Conservation (phyloP, 2,329 filamentous ascomycete species). For the Mariannaea sp. region DNA sequence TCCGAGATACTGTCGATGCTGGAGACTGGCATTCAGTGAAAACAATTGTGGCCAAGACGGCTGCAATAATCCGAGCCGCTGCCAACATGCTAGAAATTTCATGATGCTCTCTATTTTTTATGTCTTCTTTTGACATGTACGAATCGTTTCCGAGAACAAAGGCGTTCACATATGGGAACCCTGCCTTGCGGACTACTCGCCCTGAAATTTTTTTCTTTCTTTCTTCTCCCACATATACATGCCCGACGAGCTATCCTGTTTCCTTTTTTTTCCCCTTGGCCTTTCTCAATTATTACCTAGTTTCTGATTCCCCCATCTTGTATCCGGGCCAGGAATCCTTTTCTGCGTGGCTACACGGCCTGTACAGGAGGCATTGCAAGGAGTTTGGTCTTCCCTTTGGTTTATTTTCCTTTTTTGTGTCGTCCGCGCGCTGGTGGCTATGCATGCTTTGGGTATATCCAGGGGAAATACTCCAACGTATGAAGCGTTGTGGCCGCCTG, state of each 20-base stretch:
- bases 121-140: too few species aligned
- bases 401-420: neutral
- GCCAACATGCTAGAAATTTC: slow-evolving; percentile 44
- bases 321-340: slow-evolving; percentile 6
- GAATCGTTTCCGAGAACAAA: slow-evolving; percentile 21
- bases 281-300: slow-evolving; percentile 21
- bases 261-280: slow-evolving; percentile 22
- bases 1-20: slow-evolving; percentile 76
- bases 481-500: slow-evolving; percentile 1
- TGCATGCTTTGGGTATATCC: slow-evolving; percentile 28
- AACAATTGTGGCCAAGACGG: slow-evolving; percentile 71
- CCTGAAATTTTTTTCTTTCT: too few species aligned
- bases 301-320: slow-evolving; percentile 6
- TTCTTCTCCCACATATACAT: slow-evolving; percentile 8
- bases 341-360: slow-evolving; percentile 26
- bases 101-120: too few species aligned
- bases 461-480: neutral
- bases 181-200: slow-evolving; percentile 6
- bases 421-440: slow-evolving; percentile 19
- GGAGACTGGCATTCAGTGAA: slow-evolving; percentile 73
- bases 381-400: slow-evolving; percentile 41
- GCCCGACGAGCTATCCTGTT: slow-evolving; percentile 12
- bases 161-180: slow-evolving; percentile 15
- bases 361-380: slow-evolving; percentile 43
- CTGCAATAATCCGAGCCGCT: slow-evolving; percentile 68